phyloP scores from a whole-genome alignment of 352 stramenopile genomes.

The Phytophthora boehmeriae region DNA sequence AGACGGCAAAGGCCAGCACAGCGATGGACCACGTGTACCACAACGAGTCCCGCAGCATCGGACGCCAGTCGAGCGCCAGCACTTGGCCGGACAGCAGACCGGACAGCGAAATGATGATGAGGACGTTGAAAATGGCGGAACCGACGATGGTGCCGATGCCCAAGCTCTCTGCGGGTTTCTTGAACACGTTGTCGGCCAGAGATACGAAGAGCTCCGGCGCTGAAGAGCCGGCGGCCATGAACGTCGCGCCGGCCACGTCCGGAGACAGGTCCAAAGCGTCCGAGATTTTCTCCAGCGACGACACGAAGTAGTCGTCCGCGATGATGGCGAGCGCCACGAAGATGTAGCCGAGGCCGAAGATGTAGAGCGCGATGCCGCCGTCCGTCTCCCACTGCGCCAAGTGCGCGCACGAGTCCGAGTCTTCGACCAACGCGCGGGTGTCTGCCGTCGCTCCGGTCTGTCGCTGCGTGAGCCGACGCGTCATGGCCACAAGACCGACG shows the following conservation, averaged over 20 bases:
- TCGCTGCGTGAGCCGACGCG: not conserved
- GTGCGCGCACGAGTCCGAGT: slow-evolving; percentile 37
- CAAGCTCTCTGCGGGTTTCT: slow-evolving; percentile 63
- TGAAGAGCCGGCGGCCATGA: slow-evolving; percentile 85
- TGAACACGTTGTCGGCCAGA: slow-evolving; percentile 79
- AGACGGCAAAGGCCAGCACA: slow-evolving; percentile 60
- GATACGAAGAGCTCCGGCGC: slow-evolving; percentile 85
- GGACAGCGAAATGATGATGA: slow-evolving; percentile 87
- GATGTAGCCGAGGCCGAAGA: slow-evolving; percentile 68
- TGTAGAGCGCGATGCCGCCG: slow-evolving; percentile 66
- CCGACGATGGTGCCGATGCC: slow-evolving; percentile 87
- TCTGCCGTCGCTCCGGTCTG: too few species aligned
- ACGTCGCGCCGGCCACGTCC: slow-evolving; percentile 83
- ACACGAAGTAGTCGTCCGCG: slow-evolving; percentile 90
- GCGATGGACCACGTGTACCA: slow-evolving; percentile 76
- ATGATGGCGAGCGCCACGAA: slow-evolving; percentile 90
- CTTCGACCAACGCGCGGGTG: slow-evolving; percentile 24
- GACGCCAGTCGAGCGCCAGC: slow-evolving; percentile 76
- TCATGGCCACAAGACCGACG: slow-evolving; percentile 22
- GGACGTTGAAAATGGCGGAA: slow-evolving; percentile 88
- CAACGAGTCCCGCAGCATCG: slow-evolving; percentile 79
- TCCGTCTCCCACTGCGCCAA: slow-evolving; percentile 56
- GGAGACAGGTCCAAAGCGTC: slow-evolving; percentile 64
- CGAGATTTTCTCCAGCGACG: slow-evolving; percentile 77
- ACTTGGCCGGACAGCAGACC: slow-evolving; percentile 66